A percentile compares a stretch with the other conserved stretches of the same genome.
Evolutionary conservation across 176 grass and related monocot species (phyloP).

Genomic region (Carex kokanica): DNA sequence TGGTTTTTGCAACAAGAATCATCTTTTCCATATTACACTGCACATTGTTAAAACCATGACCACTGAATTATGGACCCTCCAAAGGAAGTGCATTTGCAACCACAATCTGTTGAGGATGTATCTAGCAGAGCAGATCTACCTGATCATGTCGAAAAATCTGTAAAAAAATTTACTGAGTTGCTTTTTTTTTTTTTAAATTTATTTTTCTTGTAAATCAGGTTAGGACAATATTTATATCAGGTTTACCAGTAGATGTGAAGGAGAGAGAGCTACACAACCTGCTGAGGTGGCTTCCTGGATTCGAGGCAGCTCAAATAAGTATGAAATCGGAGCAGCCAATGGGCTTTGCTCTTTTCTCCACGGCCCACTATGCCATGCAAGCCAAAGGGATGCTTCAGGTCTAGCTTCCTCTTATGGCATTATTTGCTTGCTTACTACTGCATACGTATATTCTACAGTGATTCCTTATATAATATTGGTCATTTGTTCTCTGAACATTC

Average conservation of each 20-base stretch:
- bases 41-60: neutral
- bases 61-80: neutral
- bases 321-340: slow-evolving; percentile 93
- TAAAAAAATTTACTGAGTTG: neutral
- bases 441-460: neutral
- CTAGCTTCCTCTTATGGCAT: neutral
- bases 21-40: neutral
- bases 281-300: slow-evolving; percentile 92
- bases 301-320: slow-evolving; percentile 96
- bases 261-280: slow-evolving; percentile 96
- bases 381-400: slow-evolving; percentile 91
- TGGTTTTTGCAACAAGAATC: neutral
- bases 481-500: neutral
- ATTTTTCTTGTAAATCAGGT: slow-evolving; percentile 37
- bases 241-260: slow-evolving; percentile 92
- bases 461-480: neutral
- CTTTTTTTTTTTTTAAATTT: neutral
- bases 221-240: slow-evolving; percentile 89
- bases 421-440: neutral
- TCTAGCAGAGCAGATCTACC: neutral
- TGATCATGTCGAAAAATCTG: neutral
- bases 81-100: neutral
- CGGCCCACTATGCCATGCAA: slow-evolving; percentile 60
- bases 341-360: slow-evolving; percentile 97
- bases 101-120: neutral